Evolutionary conservation across 345 rosid species (phyloP), one percentile per base, ranked within the genome.

Genomic region (Iberis pinnata): DNA sequence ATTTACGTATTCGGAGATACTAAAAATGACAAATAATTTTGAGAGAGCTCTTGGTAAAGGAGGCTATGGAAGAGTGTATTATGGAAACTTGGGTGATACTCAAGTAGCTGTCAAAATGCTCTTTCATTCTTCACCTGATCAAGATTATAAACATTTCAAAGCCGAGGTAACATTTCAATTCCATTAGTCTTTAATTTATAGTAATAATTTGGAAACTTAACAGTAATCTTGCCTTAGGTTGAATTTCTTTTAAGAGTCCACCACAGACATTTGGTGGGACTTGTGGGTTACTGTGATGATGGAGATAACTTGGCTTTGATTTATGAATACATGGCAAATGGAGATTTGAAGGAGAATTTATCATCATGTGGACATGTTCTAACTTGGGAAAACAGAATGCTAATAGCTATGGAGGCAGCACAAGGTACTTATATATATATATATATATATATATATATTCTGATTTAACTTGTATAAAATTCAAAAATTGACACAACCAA

Each of bases 291-390:
- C 14, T 78, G 87, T 44, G 58, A 73, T 49, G 83, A 78, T 18
- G 57, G 50, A n/a, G 52, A 56, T 14, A 68, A 75, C 49, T 59
- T 78, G 22, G 84, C n/a, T n/a, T n/a, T n/a, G n/a, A n/a, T n/a
- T n/a, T n/a, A n/a, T n/a, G n/a, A n/a, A n/a, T n/a, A n/a, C 72
- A 79, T 84, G 86, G 75, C 69, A 3, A 63, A 67, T 60, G 88
- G 88, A 57, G 70, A 79, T 53, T 52, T 84, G 43, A 40, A 54
- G 52, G 54, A 68, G 45, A 67, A 72, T 68, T 17, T 71, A 36
- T 55, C 68, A 40, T n/a, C n/a, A n/a, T n/a, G 40, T 38, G 49
- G n/a, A 13, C 46, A 65, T 31, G 37, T 29, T 10, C 43, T 76
- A 33, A 73, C 65, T 51, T 81, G 88, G 88, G 69, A 65, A 59